Evolutionary conservation across 75 land plant genomes (phyloP).

Genomic region (Adiantum capillusveneris): DNA sequence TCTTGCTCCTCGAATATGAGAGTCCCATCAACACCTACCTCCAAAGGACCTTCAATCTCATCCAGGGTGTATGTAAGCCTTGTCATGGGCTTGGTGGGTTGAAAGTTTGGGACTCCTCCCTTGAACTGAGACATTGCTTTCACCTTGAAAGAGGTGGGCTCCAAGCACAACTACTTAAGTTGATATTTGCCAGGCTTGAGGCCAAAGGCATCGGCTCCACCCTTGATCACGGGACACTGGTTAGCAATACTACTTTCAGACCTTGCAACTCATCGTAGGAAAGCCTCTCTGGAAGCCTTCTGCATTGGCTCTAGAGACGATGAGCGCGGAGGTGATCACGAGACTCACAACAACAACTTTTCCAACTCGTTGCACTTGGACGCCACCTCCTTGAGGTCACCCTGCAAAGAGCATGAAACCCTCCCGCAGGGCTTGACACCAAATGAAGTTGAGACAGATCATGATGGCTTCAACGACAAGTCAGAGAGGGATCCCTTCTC

Average conservation of each 20-base stretch:
- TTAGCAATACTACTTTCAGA: constrained; percentile 83
- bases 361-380: too few relatives aligned
- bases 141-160: constrained; percentile 98
- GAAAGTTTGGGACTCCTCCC: too few relatives aligned
- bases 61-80: too few relatives aligned
- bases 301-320: too few relatives aligned
- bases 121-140: constrained; percentile 77
- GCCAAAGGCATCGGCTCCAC: constrained; percentile 59
- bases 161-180: constrained; percentile 83
- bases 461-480: too few relatives aligned
- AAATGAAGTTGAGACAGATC: constrained; percentile 40
- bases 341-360: constrained; percentile 65
- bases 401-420: constrained; percentile 64
- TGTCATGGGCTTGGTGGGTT: too few relatives aligned
- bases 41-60: too few relatives aligned
- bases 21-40: constrained; percentile 56
- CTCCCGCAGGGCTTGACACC: constrained; percentile 31
- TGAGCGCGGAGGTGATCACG: too few relatives aligned
- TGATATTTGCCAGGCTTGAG: constrained; percentile 86
- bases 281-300: too few relatives aligned
- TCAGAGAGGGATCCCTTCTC: too few relatives aligned
- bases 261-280: too few relatives aligned
- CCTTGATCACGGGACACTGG: constrained; percentile 86
- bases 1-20: constrained; percentile 93
- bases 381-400: constrained; percentile 61